Evolutionary conservation across 148 eudicot species (phyloP).

Genomic region (Hydrangea macrophylla): DNA sequence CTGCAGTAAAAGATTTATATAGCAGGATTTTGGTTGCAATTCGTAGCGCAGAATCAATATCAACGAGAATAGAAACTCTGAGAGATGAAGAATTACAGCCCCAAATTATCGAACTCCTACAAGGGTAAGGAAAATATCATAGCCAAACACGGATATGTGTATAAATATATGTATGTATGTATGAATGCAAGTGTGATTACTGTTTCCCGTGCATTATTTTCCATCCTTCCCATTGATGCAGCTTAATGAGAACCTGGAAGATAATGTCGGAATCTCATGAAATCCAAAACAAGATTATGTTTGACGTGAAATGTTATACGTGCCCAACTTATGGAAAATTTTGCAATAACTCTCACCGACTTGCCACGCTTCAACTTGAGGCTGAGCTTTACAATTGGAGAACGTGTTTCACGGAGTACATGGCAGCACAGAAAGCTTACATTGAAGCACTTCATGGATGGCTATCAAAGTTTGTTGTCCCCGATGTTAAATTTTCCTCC

Average conservation of each 20-base stretch:
- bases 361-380: conserved; percentile 83
- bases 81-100: conserved; percentile 86
- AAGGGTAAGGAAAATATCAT: conserved; percentile 62
- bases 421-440: conserved; percentile 65
- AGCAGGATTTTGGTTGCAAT: conserved; percentile 87
- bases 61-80: conserved; percentile 75
- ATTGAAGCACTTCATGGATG: conserved; percentile 76
- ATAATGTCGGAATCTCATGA: conserved; percentile 89
- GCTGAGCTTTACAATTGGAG: conserved; percentile 88
- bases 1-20: conserved; percentile 80
- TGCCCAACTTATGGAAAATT: conserved; percentile 83
- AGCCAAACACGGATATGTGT: background rate
- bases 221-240: conserved; percentile 31
- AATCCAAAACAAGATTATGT: conserved; percentile 81
- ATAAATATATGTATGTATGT: too few relatives aligned
- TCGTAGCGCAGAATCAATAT: conserved; percentile 88
- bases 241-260: conserved; percentile 72
- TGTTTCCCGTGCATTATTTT: background rate
- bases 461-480: conserved; percentile 80
- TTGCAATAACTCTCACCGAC: conserved; percentile 71
- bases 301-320: conserved; percentile 71
- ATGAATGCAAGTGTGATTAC: background rate
- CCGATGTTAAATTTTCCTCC: conserved; percentile 72
- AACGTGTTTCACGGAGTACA: conserved; percentile 63
- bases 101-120: conserved; percentile 75